Evolutionary conservation across 192 early-diverging fungal species (phyloP).

Genomic region (Phlyctochytrium arcticum): DNA sequence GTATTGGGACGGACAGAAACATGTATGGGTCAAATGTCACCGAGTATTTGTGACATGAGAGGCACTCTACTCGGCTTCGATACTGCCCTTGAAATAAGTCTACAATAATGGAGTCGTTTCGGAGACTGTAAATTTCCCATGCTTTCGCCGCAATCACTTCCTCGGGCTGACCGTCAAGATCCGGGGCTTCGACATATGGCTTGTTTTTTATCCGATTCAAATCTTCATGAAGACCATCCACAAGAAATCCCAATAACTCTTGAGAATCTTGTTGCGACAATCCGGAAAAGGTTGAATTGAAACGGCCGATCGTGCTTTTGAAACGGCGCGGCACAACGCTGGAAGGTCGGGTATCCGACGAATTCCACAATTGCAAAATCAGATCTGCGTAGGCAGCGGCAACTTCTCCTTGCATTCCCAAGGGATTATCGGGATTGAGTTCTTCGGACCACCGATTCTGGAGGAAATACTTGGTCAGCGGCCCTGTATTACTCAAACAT

Average conservation of each 20-base stretch:
- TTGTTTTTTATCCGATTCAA: slow-evolving; percentile 76
- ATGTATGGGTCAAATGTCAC: slow-evolving; percentile 84
- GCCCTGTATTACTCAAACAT: slow-evolving; percentile 70
- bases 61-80: slow-evolving; percentile 56
- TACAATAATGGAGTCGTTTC: slow-evolving; percentile 79
- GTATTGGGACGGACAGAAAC: slow-evolving; percentile 73
- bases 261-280: slow-evolving; percentile 85
- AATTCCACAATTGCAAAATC: slow-evolving; percentile 34
- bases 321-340: slow-evolving; percentile 72
- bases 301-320: slow-evolving; percentile 61
- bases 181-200: slow-evolving; percentile 75
- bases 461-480: slow-evolving; percentile 41
- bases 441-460: slow-evolving; percentile 48
- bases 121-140: slow-evolving; percentile 70
- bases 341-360: slow-evolving; percentile 8
- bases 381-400: slow-evolving; percentile 68
- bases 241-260: slow-evolving; percentile 73
- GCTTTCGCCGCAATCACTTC: slow-evolving; percentile 61
- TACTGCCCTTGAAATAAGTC: slow-evolving; percentile 74
- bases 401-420: slow-evolving; percentile 71
- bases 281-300: slow-evolving; percentile 61
- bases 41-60: slow-evolving; percentile 48
- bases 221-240: slow-evolving; percentile 86
- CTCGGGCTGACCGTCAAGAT: slow-evolving; percentile 63
- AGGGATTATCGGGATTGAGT: slow-evolving; percentile 63